These are phyloP conservation scores for Boletus semigastroideus DNA, from an alignment of 1,284 basidiomycete species.

Conservation along the genomic window DNA sequence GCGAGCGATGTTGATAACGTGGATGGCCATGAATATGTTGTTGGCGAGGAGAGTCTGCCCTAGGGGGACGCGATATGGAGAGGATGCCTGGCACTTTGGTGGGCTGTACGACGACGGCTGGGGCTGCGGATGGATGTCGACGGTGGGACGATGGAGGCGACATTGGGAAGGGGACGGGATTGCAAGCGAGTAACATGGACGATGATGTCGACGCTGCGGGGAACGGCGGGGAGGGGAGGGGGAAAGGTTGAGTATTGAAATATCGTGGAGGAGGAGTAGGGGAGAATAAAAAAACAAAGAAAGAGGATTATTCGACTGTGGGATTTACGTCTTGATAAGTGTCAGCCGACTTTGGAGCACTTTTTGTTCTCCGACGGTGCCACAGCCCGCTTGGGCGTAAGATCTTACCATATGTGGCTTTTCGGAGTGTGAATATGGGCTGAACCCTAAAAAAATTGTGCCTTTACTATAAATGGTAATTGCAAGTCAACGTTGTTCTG, in stretches of 20 bases:
- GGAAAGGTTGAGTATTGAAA: slow-evolving; percentile 6
- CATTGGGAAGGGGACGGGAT: slow-evolving; percentile 44
- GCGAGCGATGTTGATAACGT: slow-evolving; percentile 38
- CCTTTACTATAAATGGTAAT: slow-evolving; percentile 1
- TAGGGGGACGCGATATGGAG: slow-evolving; percentile 60
- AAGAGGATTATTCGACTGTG: slow-evolving; percentile 32
- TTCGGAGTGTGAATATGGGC: slow-evolving; percentile 28
- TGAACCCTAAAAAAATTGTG: slow-evolving; percentile 19
- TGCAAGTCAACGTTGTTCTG: slow-evolving; percentile 19
- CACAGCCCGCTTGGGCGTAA: slow-evolving; percentile 33
- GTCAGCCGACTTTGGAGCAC: slow-evolving; percentile 35
- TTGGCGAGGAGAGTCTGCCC: slow-evolving; percentile 34
- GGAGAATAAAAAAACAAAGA: slow-evolving; percentile 30
- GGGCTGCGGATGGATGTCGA: slow-evolving; percentile 67
- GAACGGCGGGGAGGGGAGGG: slow-evolving; percentile 26
- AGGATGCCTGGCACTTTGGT: slow-evolving; percentile 71
- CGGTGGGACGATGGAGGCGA: slow-evolving; percentile 44
- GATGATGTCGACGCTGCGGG: slow-evolving; percentile 17
- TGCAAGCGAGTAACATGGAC: slow-evolving; percentile 64
- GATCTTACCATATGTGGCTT: slow-evolving; percentile 16
- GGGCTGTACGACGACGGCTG: slow-evolving; percentile 63
- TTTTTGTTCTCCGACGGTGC: slow-evolving; percentile 36
- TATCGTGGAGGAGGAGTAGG: slow-evolving; percentile 13
- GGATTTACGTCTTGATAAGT: slow-evolving; percentile 26
- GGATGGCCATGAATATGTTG: slow-evolving; percentile 31